phyloP scores from a whole-genome alignment of 108 stramenopile species.

The Cylindrotheca closterium region DNA sequence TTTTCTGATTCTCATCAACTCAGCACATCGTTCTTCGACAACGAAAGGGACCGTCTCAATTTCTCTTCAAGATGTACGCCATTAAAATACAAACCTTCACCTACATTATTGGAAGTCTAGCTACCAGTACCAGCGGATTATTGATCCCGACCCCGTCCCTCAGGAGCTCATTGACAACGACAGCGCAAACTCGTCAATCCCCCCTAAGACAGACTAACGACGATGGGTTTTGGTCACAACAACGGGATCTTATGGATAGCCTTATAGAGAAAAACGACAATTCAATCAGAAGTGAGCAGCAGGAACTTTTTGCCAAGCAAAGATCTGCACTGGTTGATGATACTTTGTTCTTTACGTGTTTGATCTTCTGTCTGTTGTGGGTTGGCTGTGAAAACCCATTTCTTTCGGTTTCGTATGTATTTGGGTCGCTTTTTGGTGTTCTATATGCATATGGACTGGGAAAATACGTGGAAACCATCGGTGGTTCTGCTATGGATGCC shows the following conservation, averaged over 20 bases:
- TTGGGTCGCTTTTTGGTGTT: conserved; percentile 75
- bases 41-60: background rate
- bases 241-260: conserved; percentile 57
- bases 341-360: conserved; percentile 58
- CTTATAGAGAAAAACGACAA: conserved; percentile 31
- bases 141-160: no score
- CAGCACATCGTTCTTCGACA: no score
- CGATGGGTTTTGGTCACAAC: conserved; percentile 65
- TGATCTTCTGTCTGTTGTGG: conserved; percentile 74
- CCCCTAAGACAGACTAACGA: background rate
- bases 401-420: conserved; percentile 62
- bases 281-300: conserved; percentile 28
- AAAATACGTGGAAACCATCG: conserved; percentile 81
- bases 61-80: no score
- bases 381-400: conserved; percentile 54
- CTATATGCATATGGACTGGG: conserved; percentile 83
- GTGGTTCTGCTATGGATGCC: conserved; percentile 59
- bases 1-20: no score
- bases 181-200: no score
- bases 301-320: conserved; percentile 55
- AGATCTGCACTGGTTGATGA: conserved; percentile 56
- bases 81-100: no score
- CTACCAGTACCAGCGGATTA: no score
- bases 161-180: no score
- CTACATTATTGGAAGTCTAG: no score